Evolutionary conservation across 768 basidiomycete genomes (phyloP), one percentile per base, ranked within the genome.

Genomic region (Suillus clintonianus): DNA sequence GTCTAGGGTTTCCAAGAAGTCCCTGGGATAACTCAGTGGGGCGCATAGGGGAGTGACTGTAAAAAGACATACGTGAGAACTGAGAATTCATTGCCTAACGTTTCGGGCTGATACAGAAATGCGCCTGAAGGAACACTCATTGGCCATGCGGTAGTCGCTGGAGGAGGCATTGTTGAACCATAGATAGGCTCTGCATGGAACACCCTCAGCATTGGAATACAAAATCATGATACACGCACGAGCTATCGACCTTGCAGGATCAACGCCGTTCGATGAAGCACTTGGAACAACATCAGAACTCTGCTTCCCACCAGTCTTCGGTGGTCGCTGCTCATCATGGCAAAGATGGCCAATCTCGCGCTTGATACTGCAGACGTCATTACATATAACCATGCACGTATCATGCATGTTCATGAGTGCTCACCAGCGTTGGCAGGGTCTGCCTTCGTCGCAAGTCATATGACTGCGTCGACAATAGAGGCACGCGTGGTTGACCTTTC

Each of bases 301-400:
- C 24, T 81, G 79, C 64, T 87, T 88, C 10, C 82, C 82, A 48
- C 71, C 66, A 19, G 72, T 74, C 70, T 86, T 87, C 1, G 68
- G 64, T 1, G 83, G 81, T 55, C 87, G 82, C 63, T 86, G 86
- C 72, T 96, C 94, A 74, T 97, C 96, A 69, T 94, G 91, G 71
- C 95, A 97, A 15, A 97, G 81, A 78, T 97, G 94, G 0, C 94
- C 93, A 65, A 98, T 98, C 76, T 98, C 96, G 43, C 97, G 88
- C 76, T 98, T 98, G 70, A 98, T 94, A 71, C 95, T 96, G 69
- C 56, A 36, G 57, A 60, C 60, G 19, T 67, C 43, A 62, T 30
- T 42, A 54, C 51, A 61, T 68, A 65, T 50, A 48, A 64, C 24
- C 19, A 54, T 36, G 59, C n/a, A 62, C 61, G 63, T 65, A 50